phyloP scores from a whole-genome alignment of 768 basidiomycete species.

The Daedalea quercina region DNA sequence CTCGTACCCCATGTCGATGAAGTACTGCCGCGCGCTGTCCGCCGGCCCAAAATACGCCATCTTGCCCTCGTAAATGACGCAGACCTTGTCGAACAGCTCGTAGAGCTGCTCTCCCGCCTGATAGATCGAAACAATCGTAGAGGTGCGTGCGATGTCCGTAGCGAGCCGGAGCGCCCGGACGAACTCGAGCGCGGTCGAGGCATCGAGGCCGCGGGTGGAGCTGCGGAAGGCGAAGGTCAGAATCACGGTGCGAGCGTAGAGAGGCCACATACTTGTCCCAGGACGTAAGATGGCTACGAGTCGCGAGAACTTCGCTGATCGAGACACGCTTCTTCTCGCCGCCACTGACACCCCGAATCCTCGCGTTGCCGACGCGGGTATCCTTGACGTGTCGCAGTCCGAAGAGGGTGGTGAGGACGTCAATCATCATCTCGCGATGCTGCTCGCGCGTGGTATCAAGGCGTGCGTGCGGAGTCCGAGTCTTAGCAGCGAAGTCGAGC shows the following conservation, averaged over 20 bases:
- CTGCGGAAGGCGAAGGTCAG: conserved; percentile 16
- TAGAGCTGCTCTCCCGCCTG: conserved; percentile 72
- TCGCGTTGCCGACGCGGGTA: conserved; percentile 74
- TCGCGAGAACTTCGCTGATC: conserved; percentile 66
- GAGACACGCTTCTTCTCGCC: conserved; percentile 78
- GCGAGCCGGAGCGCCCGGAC: conserved; percentile 50
- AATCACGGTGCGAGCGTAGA: not conserved
- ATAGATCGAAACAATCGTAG: conserved; percentile 79
- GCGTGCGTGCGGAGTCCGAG: conserved; percentile 57
- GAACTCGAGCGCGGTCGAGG: conserved; percentile 55
- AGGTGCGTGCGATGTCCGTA: conserved; percentile 36
- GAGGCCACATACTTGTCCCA: conserved; percentile 64
- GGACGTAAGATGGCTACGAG: conserved; percentile 51
- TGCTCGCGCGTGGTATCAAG: conserved; percentile 35
- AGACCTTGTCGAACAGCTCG: conserved; percentile 71
- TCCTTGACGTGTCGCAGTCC: conserved; percentile 67
- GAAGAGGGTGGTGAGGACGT: conserved; percentile 60
- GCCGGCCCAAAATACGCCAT: conserved; percentile 74
- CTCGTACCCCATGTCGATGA: conserved; percentile 59
- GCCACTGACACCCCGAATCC: conserved; percentile 64
- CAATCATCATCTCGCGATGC: conserved; percentile 37
- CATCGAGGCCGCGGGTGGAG: conserved; percentile 43
- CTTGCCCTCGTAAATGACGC: conserved; percentile 66
- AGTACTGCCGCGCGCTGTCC: conserved; percentile 58
- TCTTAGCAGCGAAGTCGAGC: conserved; percentile 59